These are phyloP conservation scores for Conidiobolus incongruus DNA, from an alignment of 371 early-diverging fungal genomes.

Conservation along the genomic window DNA sequence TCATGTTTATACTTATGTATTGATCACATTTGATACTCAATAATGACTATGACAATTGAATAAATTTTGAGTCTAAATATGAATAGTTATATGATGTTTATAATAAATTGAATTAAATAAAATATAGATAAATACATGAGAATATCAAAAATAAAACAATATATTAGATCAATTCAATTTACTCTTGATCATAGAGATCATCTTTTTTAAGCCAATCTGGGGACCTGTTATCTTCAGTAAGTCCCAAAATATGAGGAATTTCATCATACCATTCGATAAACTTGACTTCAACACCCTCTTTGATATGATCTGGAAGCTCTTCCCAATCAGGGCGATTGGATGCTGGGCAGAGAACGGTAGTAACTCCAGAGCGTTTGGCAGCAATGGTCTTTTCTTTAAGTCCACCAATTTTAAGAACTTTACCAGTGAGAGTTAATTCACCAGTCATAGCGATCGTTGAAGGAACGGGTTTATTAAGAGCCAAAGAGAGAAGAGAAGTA, in stretches of 20 bases:
- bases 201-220: conserved; percentile 1
- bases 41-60: no score
- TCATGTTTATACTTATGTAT: no score
- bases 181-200: no score
- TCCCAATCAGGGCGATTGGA: conserved; percentile 86
- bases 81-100: no score
- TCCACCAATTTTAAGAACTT: conserved; percentile 91
- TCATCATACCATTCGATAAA: conserved; percentile 71
- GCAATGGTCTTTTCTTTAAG: conserved; percentile 94
- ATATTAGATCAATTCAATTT: no score
- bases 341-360: conserved; percentile 69
- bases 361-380: conserved; percentile 83
- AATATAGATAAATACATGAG: no score
- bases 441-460: conserved; percentile 91
- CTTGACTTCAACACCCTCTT: conserved; percentile 63
- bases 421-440: conserved; percentile 89
- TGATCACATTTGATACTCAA: no score
- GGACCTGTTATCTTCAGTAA: not conserved
- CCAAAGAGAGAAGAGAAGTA: conserved; percentile 76
- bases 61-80: no score
- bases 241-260: conserved; percentile 3
- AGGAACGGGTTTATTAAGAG: conserved; percentile 45
- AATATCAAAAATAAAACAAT: no score
- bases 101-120: no score
- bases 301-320: conserved; percentile 74